Conservation (phyloP, 768 basidiomycete species). For the Glaciozyma antarctica region DNA sequence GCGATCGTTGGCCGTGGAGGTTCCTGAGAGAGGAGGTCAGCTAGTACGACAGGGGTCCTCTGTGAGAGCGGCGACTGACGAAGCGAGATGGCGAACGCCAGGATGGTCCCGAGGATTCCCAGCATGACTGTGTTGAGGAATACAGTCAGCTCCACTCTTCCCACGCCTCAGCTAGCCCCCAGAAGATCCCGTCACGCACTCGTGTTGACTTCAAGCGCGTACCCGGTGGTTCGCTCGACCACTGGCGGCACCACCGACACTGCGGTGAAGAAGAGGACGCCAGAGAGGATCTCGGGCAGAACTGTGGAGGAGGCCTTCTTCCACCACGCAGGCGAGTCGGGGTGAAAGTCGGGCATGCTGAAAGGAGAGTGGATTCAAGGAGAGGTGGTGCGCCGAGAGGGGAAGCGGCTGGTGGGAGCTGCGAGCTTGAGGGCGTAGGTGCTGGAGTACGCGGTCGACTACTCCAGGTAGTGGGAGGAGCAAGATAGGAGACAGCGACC, state of each 20-base stretch:
- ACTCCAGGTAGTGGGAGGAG: too few relatives aligned
- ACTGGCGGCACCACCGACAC: neutral
- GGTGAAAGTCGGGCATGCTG: too few relatives aligned
- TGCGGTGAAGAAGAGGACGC: slow-evolving; percentile 3
- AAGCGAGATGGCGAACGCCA: slow-evolving; percentile 20
- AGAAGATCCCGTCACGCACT: neutral
- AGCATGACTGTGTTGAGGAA: slow-evolving; percentile 7
- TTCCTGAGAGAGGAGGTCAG: neutral
- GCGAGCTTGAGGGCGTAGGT: too few relatives aligned
- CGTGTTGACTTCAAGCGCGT: slow-evolving; percentile 14
- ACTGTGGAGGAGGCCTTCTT: slow-evolving; percentile 8
- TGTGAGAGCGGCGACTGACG: slow-evolving; percentile 2
- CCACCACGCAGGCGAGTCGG: too few relatives aligned
- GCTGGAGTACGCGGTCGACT: too few relatives aligned
- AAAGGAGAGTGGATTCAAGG: too few relatives aligned
- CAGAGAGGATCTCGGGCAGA: slow-evolving; percentile 12
- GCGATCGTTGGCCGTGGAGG: slow-evolving; percentile 21
- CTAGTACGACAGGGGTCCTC: too few relatives aligned
- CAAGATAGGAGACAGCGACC: too few relatives aligned
- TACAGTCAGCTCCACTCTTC: slow-evolving; percentile 2
- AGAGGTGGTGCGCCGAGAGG: too few relatives aligned
- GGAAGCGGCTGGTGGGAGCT: too few relatives aligned
- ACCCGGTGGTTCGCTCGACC: neutral
- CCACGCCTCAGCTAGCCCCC: too few relatives aligned
- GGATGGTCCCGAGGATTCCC: slow-evolving; percentile 2